These are phyloP conservation scores for Exophiala phaeomuriformis DNA, from an alignment of 2,329 filamentous ascomycete species.

Conservation along the genomic window DNA sequence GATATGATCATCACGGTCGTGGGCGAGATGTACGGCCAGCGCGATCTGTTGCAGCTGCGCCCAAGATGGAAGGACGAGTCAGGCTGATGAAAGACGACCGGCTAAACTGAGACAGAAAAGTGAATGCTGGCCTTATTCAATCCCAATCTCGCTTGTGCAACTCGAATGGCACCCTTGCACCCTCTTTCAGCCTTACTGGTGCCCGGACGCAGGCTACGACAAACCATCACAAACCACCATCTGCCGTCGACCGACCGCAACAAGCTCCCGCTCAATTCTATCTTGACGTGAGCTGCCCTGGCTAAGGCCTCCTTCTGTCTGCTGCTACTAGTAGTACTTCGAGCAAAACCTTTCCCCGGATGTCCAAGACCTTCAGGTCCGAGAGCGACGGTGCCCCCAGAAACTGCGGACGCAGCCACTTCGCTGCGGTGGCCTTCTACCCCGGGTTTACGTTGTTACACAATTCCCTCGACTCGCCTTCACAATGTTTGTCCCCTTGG, in stretches of 20 bases:
- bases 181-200: not conserved
- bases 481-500: conserved; percentile 2
- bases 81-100: not conserved
- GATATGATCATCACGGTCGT: conserved; percentile 88
- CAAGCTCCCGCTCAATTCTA: too few species aligned
- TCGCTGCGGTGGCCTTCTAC: too few species aligned
- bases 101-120: not conserved
- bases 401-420: too few species aligned
- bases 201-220: not conserved
- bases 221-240: not conserved
- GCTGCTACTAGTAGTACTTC: too few species aligned
- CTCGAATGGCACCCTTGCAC: too few species aligned
- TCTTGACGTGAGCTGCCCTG: too few species aligned
- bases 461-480: not conserved
- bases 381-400: too few species aligned
- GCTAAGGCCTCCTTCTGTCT: too few species aligned
- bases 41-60: conserved; percentile 71
- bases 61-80: conserved; percentile 41
- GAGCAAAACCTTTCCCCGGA: too few species aligned
- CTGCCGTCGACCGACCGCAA: too few species aligned
- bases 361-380: too few species aligned
- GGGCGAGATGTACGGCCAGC: conserved; percentile 83
- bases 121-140: not conserved
- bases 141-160: not conserved
- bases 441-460: conserved; percentile 1